Base-by-base conservation (phyloP, 2,329 filamentous ascomycete genomes). In the Elsinoe fawcettii region DNA sequence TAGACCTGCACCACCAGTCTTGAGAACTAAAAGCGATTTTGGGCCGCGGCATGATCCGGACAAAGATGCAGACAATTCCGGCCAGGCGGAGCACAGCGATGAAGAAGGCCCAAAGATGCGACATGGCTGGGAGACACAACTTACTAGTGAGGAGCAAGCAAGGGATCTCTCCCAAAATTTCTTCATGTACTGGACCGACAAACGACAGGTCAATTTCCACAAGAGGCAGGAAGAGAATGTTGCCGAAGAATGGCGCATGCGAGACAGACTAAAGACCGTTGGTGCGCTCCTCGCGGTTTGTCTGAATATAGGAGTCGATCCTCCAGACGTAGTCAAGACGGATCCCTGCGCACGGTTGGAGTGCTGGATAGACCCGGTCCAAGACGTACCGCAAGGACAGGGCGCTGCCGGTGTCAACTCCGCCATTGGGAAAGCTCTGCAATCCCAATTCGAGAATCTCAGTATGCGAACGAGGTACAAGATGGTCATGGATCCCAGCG, bases 151-250 rank as follows among this genome's bases (percentile, higher is more conserved):
- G 64, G 90, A 96, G 67, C 91, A 95, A 66, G 87, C 95, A 65
- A 87, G 87, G 58, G 81, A 90, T 63, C 78, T 96, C 62, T 89
- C 87, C 55, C 57, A 96, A 87, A 95, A 90, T 64, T 99, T 95
- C 83, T 97, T 96, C 77, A 97, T 97, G 92, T 99, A 99, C 74
- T 99, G 88, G 72, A 96, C 92, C 62, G 93, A 99, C 73, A 97
- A 97, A 73, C 86, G 92, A 55, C 93, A 99, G 73, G 93, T 97
- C 70, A 93, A 90, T 20, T 92, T 90, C 34, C 93, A 90, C 20
- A 90, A 91, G 63, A 89, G 90, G 68, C 64, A 70, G 43, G 62
- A 60, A 27, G 56, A 58, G 7, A 60, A 59, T 41, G 62, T 68
- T 51, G 80, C 95, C 5, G 88, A 95, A 69, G 93, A 97, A 70